phyloP scores from a whole-genome alignment of 2,329 filamentous ascomycete species.

The Xylariaceae sp. region DNA sequence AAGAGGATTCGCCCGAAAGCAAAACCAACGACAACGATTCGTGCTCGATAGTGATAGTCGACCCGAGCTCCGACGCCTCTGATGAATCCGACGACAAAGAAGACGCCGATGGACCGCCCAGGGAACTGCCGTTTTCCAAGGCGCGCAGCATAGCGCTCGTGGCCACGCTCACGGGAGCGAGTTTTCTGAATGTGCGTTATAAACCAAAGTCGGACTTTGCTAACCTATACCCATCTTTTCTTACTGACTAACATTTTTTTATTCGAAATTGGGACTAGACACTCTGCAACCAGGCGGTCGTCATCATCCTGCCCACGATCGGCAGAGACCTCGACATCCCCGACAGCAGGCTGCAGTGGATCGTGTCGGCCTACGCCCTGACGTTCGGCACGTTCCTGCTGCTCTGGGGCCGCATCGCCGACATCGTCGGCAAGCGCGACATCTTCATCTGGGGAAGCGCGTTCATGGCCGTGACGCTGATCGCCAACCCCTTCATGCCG shows the following conservation, averaged over 20 bases:
- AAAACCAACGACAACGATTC: background rate
- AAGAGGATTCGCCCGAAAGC: too few relatives aligned
- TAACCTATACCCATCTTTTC: background rate
- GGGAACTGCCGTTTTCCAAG: slow-evolving; percentile 39
- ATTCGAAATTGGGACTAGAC: slow-evolving; percentile 36
- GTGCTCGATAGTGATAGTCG: background rate
- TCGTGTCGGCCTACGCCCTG: slow-evolving; percentile 60
- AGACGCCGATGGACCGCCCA: slow-evolving; percentile 19
- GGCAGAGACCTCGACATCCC: slow-evolving; percentile 52
- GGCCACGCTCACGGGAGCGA: slow-evolving; percentile 48
- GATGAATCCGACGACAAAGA: slow-evolving; percentile 13
- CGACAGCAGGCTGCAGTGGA: slow-evolving; percentile 56
- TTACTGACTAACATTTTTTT: background rate
- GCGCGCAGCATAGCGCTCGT: slow-evolving; percentile 50
- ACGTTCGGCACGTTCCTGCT: slow-evolving; percentile 64
- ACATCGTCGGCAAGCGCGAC: slow-evolving; percentile 58
- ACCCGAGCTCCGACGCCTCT: slow-evolving; percentile 12
- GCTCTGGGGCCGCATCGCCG: slow-evolving; percentile 62
- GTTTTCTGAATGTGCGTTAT: slow-evolving; percentile 47
- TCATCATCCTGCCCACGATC: slow-evolving; percentile 60
- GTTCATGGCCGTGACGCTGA: slow-evolving; percentile 55
- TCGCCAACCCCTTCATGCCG: slow-evolving; percentile 57
- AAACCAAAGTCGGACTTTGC: background rate
- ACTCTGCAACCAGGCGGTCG: slow-evolving; percentile 51
- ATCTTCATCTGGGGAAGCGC: slow-evolving; percentile 61